Conservation (phyloP, 2,329 filamentous ascomycete species). For the Venturia pyrina region DNA sequence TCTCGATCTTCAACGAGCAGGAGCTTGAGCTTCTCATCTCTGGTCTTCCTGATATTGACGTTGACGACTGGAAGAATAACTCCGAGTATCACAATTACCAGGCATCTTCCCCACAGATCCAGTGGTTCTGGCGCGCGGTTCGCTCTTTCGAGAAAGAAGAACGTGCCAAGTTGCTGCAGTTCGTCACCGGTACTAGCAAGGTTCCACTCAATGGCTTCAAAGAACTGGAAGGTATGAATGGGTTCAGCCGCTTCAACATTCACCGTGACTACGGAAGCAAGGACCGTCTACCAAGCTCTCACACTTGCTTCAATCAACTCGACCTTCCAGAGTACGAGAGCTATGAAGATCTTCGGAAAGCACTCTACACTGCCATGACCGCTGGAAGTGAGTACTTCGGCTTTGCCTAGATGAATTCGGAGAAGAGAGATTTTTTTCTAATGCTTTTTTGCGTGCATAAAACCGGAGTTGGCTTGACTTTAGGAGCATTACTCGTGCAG, state of each 20-base stretch:
- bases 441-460: neutral
- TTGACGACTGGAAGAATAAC: constrained; percentile 98
- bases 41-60: constrained; percentile 89
- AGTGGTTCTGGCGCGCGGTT: constrained; percentile 99
- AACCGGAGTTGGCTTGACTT: neutral
- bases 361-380: constrained; percentile 93
- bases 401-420: constrained; percentile 59
- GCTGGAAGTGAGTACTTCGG: constrained; percentile 95
- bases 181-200: constrained; percentile 96
- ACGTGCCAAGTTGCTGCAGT: constrained; percentile 90
- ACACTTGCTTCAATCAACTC: constrained; percentile 99
- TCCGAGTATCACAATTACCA: constrained; percentile 98
- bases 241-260: constrained; percentile 95
- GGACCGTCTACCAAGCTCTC: constrained; percentile 86
- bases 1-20: constrained; percentile 97
- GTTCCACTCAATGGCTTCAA: constrained; percentile 98
- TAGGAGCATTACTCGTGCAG: neutral
- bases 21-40: constrained; percentile 95
- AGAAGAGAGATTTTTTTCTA: neutral
- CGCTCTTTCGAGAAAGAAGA: constrained; percentile 98
- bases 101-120: constrained; percentile 87
- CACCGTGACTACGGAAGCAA: constrained; percentile 97
- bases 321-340: constrained; percentile 97
- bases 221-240: constrained; percentile 98
- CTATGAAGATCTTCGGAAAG: constrained; percentile 80